Evolutionary conservation across 2,329 filamentous ascomycete genomes (phyloP), one percentile per base, ranked within the genome.

Genomic region (Cladorrhinum sp.): DNA sequence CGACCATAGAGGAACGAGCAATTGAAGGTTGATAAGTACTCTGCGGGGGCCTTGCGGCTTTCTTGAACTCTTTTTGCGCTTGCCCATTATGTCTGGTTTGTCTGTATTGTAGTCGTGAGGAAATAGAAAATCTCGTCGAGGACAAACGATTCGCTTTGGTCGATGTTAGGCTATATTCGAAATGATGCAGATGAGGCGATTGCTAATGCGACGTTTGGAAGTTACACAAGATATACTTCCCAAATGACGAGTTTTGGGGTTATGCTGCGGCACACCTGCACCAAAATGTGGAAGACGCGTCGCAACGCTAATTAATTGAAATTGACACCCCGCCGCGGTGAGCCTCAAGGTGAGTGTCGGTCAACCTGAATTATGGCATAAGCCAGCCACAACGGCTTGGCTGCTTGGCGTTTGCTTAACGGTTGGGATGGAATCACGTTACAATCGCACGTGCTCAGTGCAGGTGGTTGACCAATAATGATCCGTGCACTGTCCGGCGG

Each of bases 21-120:
- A n/a, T 7, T 7, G 41, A 22, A 12, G 20, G 56, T 50, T n/a
- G 20, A 52, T 23, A 65, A 73, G 66, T 78, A 91, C 91, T 87
- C 88, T 96, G 78, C 91, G 95, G 24, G 90, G 88, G 64, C 88
- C 91, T 74, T 87, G 83, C 16, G 91, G 91, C 79, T 92, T 92
- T 72, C 86, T 84, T 57, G 92, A 89, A 24, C 90, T 90, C 83
- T 95, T 96, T 84, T 96, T 97, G 75, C 93, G 91, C 82, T 97
- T 97, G 64, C 93, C 93, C 93, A 92, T 82, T 72, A 66, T 45
- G 29, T 36, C 49, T 56, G 29, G 10, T 55, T 25, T n/a, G 13
- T 23, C 3, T 55, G 41, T 25, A 22, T 41, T 41, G 41, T 25
- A 22, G 23, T 41, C 23, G 52, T 2, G 16, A 16, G 18, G 41